These are phyloP conservation scores for Jimgerdemannia flammicorona DNA, from an alignment of 192 early-diverging fungal species.

Conservation along the genomic window DNA sequence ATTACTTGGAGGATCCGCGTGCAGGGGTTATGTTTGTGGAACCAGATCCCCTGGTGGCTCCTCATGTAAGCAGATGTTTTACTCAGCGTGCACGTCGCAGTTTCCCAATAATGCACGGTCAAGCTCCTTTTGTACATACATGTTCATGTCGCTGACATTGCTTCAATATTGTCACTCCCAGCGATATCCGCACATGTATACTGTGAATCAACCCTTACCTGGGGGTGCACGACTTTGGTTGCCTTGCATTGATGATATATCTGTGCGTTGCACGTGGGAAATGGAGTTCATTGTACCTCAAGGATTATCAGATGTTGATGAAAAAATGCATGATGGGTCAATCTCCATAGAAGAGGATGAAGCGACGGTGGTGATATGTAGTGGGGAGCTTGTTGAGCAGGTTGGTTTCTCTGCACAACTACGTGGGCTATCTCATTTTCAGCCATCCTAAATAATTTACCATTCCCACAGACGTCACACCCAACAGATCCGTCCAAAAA, in stretches of 20 bases:
- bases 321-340: constrained; percentile 22
- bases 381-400: constrained; percentile 68
- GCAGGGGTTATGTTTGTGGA: constrained; percentile 54
- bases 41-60: constrained; percentile 51
- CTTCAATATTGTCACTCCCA: neutral
- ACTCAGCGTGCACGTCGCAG: neutral
- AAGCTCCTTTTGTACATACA: no score
- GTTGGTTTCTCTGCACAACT: constrained; percentile 1
- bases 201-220: constrained; percentile 61
- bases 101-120: neutral
- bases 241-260: constrained; percentile 69
- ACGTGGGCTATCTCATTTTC: neutral
- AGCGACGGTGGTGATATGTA: constrained; percentile 54
- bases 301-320: constrained; percentile 17
- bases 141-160: no score
- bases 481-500: constrained; percentile 53
- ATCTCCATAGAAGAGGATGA: constrained; percentile 26
- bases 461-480: constrained; percentile 44
- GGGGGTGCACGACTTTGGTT: constrained; percentile 72
- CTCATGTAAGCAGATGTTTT: constrained; percentile 35
- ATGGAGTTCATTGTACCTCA: constrained; percentile 68
- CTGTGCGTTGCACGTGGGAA: constrained; percentile 76
- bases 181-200: constrained; percentile 55
- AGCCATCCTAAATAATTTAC: neutral
- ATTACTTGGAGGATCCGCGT: constrained; percentile 41